A percentile compares a stretch with the other conserved stretches of the same genome.
phyloP scores from a whole-genome alignment of 2,329 filamentous ascomycete genomes.

The Graphiopsis chlorocephala region DNA sequence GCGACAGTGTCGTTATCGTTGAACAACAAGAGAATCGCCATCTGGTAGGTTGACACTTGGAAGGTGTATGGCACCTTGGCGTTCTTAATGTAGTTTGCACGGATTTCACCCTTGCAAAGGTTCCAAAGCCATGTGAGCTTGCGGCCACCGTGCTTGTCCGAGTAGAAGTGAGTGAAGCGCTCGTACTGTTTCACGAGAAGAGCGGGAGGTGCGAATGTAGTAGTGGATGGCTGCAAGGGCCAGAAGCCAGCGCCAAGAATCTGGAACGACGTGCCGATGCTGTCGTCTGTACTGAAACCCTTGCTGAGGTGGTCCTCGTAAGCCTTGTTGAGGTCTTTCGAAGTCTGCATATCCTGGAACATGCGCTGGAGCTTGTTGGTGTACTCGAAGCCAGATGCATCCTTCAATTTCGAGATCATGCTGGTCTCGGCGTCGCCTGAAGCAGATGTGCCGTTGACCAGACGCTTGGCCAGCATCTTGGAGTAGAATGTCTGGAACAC shows the following conservation, averaged over 20 bases:
- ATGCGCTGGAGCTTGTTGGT: conserved; percentile 99
- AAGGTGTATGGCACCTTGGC: conserved; percentile 93
- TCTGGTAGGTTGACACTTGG: conserved; percentile 96
- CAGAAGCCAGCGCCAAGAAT: conserved; percentile 96
- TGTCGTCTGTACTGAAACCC: conserved; percentile 57
- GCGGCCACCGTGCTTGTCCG: conserved; percentile 91
- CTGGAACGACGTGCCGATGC: conserved; percentile 83
- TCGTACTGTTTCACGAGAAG: conserved; percentile 86
- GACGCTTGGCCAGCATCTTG: conserved; percentile 87
- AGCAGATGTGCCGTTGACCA: conserved; percentile 92
- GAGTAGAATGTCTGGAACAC: conserved; percentile 99
- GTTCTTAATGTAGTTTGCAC: conserved; percentile 83
- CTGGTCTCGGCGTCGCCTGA: conserved; percentile 97
- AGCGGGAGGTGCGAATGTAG: conserved; percentile 80
- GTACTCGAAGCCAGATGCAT: conserved; percentile 97
- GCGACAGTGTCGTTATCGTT: conserved; percentile 83
- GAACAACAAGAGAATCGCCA: conserved; percentile 92
- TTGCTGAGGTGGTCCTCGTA: conserved; percentile 76
- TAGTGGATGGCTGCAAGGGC: conserved; percentile 84
- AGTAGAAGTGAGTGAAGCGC: conserved; percentile 87
- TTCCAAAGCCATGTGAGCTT: conserved; percentile 99
- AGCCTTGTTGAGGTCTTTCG: conserved; percentile 88
- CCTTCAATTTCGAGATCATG: conserved; percentile 99
- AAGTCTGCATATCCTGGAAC: conserved; percentile 99
- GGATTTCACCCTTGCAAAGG: conserved; percentile 94